phyloP scores from a whole-genome alignment of 768 basidiomycete species.

The Serpula lacrymans region DNA sequence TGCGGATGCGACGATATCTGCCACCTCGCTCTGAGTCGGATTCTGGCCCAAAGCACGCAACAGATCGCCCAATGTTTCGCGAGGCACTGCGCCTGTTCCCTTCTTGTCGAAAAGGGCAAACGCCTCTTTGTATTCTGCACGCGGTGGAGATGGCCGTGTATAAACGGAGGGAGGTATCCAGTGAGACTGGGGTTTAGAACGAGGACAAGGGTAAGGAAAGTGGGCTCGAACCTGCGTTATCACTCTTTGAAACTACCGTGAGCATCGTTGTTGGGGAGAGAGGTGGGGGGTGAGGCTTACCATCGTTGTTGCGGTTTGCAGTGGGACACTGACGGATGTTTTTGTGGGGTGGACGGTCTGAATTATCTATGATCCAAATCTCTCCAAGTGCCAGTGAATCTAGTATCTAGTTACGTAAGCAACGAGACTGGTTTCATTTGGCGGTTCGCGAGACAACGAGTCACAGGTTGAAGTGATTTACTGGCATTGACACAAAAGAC shows the following conservation, averaged over 20 bases:
- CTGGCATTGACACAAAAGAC: too few relatives aligned
- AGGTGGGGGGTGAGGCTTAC: too few relatives aligned
- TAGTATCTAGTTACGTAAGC: too few relatives aligned
- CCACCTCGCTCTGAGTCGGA: constrained; percentile 98
- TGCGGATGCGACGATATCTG: constrained; percentile 67
- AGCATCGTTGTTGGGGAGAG: too few relatives aligned
- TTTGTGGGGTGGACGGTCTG: too few relatives aligned
- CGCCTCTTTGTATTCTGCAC: constrained; percentile 96
- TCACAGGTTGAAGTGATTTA: too few relatives aligned
- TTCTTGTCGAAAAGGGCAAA: constrained; percentile 98
- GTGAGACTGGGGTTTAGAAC: constrained; percentile 3
- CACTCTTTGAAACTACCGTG: constrained; percentile 31
- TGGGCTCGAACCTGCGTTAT: constrained; percentile 44
- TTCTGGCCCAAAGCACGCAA: constrained; percentile 95
- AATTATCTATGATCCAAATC: too few relatives aligned
- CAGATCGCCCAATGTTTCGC: constrained; percentile 88
- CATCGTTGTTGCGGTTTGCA: too few relatives aligned
- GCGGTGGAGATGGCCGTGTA: constrained; percentile 7
- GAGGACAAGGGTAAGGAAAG: neutral
- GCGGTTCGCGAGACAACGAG: too few relatives aligned
- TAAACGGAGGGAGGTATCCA: constrained; percentile 1
- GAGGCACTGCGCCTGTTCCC: constrained; percentile 86
- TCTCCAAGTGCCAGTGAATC: too few relatives aligned
- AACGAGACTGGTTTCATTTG: too few relatives aligned
- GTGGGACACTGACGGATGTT: too few relatives aligned